Evolutionary conservation across 1,139 yeast genomes (phyloP).

Genomic region (Geotrichum aggregatum): DNA sequence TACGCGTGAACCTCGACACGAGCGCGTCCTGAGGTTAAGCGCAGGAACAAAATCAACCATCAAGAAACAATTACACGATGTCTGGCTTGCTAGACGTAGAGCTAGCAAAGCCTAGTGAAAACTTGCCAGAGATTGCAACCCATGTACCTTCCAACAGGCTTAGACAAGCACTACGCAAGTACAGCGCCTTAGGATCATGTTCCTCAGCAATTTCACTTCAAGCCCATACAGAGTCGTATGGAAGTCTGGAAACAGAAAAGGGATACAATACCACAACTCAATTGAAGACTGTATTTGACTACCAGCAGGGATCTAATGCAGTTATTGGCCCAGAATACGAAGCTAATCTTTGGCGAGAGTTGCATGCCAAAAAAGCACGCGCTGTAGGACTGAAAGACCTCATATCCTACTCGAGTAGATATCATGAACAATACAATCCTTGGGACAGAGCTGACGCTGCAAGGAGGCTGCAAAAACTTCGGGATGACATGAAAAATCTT

Average conservation of each 20-base stretch:
- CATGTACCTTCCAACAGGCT: background rate
- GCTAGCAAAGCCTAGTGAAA: background rate
- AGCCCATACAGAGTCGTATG: background rate
- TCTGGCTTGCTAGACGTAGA: background rate
- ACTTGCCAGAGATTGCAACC: background rate
- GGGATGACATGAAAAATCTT: background rate
- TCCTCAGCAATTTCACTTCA: constrained; percentile 2
- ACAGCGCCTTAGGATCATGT: background rate
- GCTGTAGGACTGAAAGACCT: background rate
- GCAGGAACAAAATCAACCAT: too few relatives aligned
- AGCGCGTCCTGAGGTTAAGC: too few relatives aligned
- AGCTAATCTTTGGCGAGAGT: background rate
- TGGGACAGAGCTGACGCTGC: background rate
- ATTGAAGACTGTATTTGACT: background rate
- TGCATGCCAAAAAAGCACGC: background rate
- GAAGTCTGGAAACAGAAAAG: background rate
- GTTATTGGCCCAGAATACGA: background rate
- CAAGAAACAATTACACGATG: background rate
- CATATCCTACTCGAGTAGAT: background rate
- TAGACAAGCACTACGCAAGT: background rate
- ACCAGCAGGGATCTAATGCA: background rate
- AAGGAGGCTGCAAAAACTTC: background rate
- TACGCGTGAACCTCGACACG: too few relatives aligned
- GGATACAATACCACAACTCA: background rate
- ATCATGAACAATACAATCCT: background rate